These are phyloP conservation scores for Beauveria asiatica DNA, from an alignment of 2,329 filamentous ascomycete genomes.

Conservation along the genomic window DNA sequence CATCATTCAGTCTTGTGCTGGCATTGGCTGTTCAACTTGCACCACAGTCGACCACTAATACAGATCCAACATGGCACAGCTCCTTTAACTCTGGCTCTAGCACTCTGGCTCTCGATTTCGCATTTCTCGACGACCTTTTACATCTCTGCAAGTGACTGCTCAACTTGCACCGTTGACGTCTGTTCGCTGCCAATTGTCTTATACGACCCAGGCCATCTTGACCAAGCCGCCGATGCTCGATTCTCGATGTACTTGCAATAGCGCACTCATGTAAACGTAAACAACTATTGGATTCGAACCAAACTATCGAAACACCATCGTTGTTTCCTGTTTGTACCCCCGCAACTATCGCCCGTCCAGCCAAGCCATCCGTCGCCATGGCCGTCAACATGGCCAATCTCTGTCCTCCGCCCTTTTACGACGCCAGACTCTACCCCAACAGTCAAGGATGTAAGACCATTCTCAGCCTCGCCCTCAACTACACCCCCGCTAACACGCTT, in stretches of 20 bases:
- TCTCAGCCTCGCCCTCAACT: not conserved
- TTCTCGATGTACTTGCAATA: not conserved
- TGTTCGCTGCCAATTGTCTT: not conserved
- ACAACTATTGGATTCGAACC: too few relatives aligned
- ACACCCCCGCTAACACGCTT: slow-evolving; percentile 8
- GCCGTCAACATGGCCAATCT: slow-evolving; percentile 19
- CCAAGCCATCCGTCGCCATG: not conserved
- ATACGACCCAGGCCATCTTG: not conserved
- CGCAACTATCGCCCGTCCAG: not conserved
- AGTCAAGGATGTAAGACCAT: slow-evolving; percentile 56
- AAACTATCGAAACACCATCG: not conserved
- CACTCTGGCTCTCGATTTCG: not conserved
- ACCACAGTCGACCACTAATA: not conserved
- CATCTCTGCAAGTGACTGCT: not conserved
- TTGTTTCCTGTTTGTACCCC: not conserved
- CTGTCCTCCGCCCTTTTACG: slow-evolving; percentile 64
- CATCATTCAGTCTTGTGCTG: slow-evolving; percentile 2
- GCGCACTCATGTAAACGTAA: not conserved
- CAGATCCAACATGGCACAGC: not conserved
- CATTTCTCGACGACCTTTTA: not conserved
- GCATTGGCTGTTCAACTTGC: not conserved
- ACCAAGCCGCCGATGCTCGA: not conserved
- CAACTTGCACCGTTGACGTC: not conserved
- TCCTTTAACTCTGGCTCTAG: not conserved
- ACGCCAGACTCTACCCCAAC: slow-evolving; percentile 49